Conservation (phyloP, 2,329 filamentous ascomycete genomes). For the Ustulina deusta region DNA sequence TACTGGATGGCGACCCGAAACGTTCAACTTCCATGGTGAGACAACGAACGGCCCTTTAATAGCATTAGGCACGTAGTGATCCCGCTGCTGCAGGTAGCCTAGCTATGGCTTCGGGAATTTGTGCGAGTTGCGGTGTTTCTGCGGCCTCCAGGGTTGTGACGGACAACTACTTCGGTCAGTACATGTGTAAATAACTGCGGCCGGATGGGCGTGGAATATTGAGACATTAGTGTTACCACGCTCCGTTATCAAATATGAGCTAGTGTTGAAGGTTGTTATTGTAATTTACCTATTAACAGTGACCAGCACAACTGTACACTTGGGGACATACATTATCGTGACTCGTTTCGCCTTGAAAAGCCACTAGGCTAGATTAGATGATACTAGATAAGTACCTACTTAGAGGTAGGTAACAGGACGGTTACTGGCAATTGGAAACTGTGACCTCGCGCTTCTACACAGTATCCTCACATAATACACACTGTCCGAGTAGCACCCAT, state of each 20-base stretch:
- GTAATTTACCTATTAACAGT: too few relatives aligned
- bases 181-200: background rate
- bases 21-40: background rate
- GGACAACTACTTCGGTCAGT: background rate
- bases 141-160: background rate
- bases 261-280: background rate
- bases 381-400: too few relatives aligned
- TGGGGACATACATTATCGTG: too few relatives aligned
- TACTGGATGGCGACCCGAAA: constrained; percentile 5
- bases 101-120: constrained; percentile 10
- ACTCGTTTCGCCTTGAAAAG: too few relatives aligned
- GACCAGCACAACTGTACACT: too few relatives aligned
- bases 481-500: background rate
- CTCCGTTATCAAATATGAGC: background rate
- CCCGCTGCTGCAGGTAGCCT: constrained; percentile 16
- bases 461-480: too few relatives aligned
- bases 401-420: too few relatives aligned
- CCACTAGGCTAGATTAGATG: too few relatives aligned
- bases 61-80: background rate
- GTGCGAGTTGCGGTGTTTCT: constrained; percentile 8
- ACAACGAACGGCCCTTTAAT: background rate
- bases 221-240: background rate
- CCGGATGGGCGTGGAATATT: background rate
- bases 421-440: too few relatives aligned
- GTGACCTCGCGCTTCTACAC: too few relatives aligned